Base-by-base conservation (phyloP, 169 alveolate species). In the Plasmodium vivax region DNA sequence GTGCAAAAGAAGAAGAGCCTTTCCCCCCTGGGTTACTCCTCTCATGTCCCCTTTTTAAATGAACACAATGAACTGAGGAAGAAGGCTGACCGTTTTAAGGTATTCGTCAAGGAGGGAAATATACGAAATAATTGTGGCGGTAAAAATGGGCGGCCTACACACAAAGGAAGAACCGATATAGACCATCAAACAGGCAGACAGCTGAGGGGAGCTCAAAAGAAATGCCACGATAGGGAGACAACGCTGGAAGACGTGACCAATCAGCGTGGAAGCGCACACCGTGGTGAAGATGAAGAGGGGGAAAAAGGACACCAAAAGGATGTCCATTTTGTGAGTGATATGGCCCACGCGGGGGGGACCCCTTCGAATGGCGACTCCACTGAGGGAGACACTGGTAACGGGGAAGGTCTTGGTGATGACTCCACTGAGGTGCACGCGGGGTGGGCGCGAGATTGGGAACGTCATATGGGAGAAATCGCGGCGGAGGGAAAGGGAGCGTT, bases 71-170 rank as follows among this genome's bases (percentile, higher is more conserved):
- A 62, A 56, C 45, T 36, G 27, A 73, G 54, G 43, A 84, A 84
- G 75, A 72, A 72, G 23, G 54, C 27, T 19, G 71, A 10, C 75
- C 71, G 36, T 36, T 84, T 84, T 38, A 72, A 23, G 9, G 9
- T 73, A 84, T 84, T 84, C 75, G 27, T 23, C 19, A 16, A 32
- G 19, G 54, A 84, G 30, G 54, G 45, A 38, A 84, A 84, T 71
- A 41, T 47, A 72, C 19, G 34, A 43, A 81, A 72, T 19, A 43
- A 62, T 41, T 23, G 19, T 56, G 27, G 43, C 27, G 14, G 10
- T 7, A 47, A 84, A 38, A 32, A 84, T 71, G 62, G 71, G 32
- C 27, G 36, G 4, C 34, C 54, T 71, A 38, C 27, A 71, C 41
- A 54, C 7, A 45, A 3, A 32, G 56, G 41, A 2, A 14, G 41